phyloP scores from a whole-genome alignment of 176 grass and related monocot genomes.

The Rhynchospora pubera region DNA sequence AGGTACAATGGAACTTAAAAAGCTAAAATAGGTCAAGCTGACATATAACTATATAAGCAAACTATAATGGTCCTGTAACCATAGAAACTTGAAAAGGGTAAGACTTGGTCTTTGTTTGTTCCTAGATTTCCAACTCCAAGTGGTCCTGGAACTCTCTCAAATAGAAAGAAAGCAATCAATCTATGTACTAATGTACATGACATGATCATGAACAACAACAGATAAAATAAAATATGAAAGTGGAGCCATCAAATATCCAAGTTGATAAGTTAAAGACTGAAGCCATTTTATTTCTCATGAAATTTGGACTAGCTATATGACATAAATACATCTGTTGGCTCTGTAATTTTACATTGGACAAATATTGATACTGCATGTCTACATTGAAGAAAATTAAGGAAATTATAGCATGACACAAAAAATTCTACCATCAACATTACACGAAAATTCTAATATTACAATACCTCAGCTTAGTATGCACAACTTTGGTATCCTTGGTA shows the following conservation, averaged over 20 bases:
- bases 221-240: background rate
- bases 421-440: background rate
- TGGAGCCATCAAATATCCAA: background rate
- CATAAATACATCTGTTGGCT: background rate
- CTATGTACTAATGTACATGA: conserved; percentile 7
- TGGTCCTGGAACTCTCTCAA: background rate
- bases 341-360: background rate
- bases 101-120: background rate
- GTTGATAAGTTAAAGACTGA: background rate
- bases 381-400: background rate
- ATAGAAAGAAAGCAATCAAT: background rate
- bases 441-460: background rate
- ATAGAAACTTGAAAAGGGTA: background rate
- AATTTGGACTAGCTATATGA: background rate
- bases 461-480: conserved; percentile 9
- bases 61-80: background rate
- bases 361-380: background rate
- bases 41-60: background rate
- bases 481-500: background rate
- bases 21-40: background rate
- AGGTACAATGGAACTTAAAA: background rate
- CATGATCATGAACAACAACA: conserved; percentile 2
- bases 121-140: background rate
- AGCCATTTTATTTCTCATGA: background rate
- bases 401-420: background rate